Evolutionary conservation across 441 rosid species (phyloP), one percentile per base, ranked within the genome.

Genomic region (Mallotus repandus): DNA sequence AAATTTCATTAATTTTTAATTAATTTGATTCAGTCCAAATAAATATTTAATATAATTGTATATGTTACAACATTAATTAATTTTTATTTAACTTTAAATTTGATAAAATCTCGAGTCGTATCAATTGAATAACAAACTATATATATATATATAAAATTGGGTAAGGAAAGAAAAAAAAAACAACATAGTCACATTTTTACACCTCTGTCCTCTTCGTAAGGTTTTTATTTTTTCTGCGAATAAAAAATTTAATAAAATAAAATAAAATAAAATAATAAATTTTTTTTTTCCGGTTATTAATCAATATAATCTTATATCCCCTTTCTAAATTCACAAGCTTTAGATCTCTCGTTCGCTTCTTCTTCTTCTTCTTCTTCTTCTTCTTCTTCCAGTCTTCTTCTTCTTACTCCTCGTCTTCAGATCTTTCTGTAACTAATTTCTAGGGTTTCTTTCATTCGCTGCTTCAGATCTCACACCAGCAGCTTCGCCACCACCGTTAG

Each of bases 401-500:
- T 21, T 10, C 9, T 5, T 9, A 1, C 14, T 29, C 32, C 32
- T 29, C 3, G 32, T 29, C 32, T 56, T 9, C n/a, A 56, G 60
- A 56, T 56, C 60, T 10, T 56, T 14, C 13, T 19, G 1, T 38
- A 38, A 38, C 41, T 6, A 9, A 56, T 56, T 56, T 21, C 25
- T 56, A 56, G 60, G 60, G 60, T 56, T 56, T 66, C 64, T 56
- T 56, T 66, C 64, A 32, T 63, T 79, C 82, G 83, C 81, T 73
- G 82, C 83, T 74, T 77, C 84, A 84, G 96, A 91, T 89, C 97
- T 85, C 75, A n/a, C 49, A 45, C 32, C 32, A 29, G 32, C 32
- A 29, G 32, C 32, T 38, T 6, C 41, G 41, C 41, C 41, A 38
- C 41, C 41, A 38, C 41, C 41, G 41, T 6, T 7, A 38, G 0